phyloP scores from a whole-genome alignment of 2,329 filamentous ascomycete species.

The Byssochlamys sp. region DNA sequence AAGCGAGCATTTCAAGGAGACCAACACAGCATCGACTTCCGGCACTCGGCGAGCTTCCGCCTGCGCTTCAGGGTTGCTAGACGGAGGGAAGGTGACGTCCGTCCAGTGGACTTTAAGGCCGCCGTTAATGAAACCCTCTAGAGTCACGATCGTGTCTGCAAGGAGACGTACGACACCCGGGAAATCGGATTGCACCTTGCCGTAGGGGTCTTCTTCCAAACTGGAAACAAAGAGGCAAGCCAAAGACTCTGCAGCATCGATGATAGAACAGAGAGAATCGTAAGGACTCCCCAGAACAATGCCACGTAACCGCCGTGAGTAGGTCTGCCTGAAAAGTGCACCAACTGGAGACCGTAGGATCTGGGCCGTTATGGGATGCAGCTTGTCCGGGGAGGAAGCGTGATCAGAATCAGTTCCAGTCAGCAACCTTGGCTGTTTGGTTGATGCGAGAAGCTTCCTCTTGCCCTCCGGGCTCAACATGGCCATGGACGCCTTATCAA shows the following conservation, averaged over 20 bases:
- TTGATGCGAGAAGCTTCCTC: conserved; percentile 25
- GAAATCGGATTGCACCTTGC: conserved; percentile 76
- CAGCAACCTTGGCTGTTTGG: conserved; percentile 30
- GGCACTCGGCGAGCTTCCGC: conserved; percentile 33
- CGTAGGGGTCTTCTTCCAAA: conserved; percentile 70
- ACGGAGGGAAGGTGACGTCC: conserved; percentile 51
- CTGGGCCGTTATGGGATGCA: conserved; percentile 39
- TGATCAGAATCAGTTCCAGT: conserved; percentile 14
- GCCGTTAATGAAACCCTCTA: conserved; percentile 56
- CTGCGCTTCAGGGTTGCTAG: conserved; percentile 20
- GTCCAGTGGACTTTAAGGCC: conserved; percentile 62
- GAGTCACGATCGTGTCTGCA: conserved; percentile 56
- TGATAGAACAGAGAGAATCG: conserved; percentile 57
- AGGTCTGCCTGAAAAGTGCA: conserved; percentile 59
- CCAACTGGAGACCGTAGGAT: conserved; percentile 50
- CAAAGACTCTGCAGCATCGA: conserved; percentile 63
- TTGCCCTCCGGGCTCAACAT: conserved; percentile 33
- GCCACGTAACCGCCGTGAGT: conserved; percentile 54
- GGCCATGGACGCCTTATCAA: conserved; percentile 30
- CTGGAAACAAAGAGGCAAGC: conserved; percentile 62
- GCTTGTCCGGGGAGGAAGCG: conserved; percentile 37
- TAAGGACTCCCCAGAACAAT: conserved; percentile 66
- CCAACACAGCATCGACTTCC: conserved; percentile 63
- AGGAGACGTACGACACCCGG: conserved; percentile 63
- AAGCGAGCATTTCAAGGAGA: conserved; percentile 56